Conservation (phyloP, 345 rosid species). For the Citrus mangshanensis region DNA sequence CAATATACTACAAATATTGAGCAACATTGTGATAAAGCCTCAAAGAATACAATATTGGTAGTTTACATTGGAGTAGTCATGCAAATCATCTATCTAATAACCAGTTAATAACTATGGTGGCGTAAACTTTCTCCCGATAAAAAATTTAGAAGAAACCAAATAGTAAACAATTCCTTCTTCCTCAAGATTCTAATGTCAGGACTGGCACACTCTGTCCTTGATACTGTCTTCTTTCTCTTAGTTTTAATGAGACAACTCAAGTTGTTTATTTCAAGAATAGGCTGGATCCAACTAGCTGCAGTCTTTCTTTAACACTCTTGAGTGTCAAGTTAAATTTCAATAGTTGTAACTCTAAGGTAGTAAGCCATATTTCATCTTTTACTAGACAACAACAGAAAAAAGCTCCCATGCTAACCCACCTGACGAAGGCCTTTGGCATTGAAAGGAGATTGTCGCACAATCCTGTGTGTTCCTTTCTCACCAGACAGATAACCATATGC, state of each 20-base stretch:
- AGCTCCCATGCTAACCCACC: constrained; percentile 37
- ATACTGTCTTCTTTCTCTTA: too few relatives aligned
- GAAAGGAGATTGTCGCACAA: constrained; percentile 96
- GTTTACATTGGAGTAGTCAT: neutral
- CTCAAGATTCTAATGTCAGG: neutral
- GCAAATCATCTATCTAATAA: neutral
- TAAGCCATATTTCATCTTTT: neutral
- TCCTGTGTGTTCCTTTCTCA: constrained; percentile 96
- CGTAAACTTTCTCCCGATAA: neutral
- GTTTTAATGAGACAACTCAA: too few relatives aligned
- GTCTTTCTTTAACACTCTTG: neutral
- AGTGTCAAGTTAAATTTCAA: neutral
- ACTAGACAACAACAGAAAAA: neutral
- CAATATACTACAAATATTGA: neutral
- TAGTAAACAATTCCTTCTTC: neutral
- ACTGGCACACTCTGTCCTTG: too few relatives aligned
- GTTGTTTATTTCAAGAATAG: too few relatives aligned
- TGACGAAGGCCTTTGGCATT: constrained; percentile 95
- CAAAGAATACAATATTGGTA: neutral
- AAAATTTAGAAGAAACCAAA: neutral
- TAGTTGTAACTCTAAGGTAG: neutral
- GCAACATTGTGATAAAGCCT: neutral
- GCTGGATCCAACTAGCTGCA: neutral
- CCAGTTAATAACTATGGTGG: neutral
- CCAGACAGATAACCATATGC: constrained; percentile 92